phyloP scores from a whole-genome alignment of 2,329 filamentous ascomycete genomes.

The Paecilomyces variotii region DNA sequence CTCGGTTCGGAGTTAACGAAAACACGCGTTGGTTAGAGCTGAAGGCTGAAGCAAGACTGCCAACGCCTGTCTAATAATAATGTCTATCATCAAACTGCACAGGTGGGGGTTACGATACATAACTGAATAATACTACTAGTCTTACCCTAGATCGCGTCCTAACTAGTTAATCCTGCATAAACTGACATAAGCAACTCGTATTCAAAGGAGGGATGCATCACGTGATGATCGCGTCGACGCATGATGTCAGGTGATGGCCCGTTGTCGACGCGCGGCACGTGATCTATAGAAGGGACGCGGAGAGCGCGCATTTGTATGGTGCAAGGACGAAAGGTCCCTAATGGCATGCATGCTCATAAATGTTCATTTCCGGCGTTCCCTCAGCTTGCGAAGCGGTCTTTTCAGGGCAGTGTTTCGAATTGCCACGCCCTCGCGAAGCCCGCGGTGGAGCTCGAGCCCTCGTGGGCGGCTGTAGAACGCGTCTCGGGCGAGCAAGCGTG shows the following conservation, averaged over 20 bases:
- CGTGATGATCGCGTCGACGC: neutral
- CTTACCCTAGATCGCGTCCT: neutral
- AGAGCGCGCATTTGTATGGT: neutral
- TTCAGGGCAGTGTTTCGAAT: neutral
- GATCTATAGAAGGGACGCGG: conserved; percentile 12
- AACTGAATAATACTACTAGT: neutral
- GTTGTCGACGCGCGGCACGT: conserved; percentile 7
- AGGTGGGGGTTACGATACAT: neutral
- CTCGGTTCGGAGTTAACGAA: neutral
- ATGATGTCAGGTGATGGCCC: neutral
- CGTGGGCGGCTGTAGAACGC: conserved; percentile 32
- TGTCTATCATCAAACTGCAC: neutral
- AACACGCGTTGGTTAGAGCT: neutral
- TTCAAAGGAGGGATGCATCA: neutral
- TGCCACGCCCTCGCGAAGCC: neutral
- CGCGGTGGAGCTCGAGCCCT: conserved; percentile 21
- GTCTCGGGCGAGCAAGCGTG: conserved; percentile 32
- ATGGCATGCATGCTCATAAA: neutral
- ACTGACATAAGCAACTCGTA: neutral
- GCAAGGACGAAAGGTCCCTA: neutral
- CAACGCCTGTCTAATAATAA: neutral
- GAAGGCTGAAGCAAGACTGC: neutral
- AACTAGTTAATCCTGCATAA: neutral
- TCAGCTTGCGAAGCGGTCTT: neutral
- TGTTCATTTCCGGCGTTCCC: neutral